phyloP scores from a whole-genome alignment of 768 basidiomycete species.

The Termitomyces sp. region DNA sequence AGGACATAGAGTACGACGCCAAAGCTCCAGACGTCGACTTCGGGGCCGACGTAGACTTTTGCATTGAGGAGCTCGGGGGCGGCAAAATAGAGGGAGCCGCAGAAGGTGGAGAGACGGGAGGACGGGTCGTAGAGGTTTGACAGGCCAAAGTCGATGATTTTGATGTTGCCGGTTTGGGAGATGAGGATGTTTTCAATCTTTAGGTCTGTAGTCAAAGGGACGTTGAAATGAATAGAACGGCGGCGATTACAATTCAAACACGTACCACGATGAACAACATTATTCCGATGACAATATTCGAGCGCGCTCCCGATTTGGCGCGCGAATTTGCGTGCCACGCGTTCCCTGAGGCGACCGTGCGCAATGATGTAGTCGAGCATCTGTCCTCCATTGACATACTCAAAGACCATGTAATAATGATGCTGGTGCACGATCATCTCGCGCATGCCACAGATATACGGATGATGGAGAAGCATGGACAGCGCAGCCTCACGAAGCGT shows the following conservation, averaged over 20 bases:
- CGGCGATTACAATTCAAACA: not conserved
- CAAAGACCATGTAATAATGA: conserved; percentile 99
- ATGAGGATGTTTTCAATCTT: conserved; percentile 99
- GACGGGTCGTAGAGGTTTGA: conserved; percentile 91
- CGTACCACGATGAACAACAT: conserved; percentile 89
- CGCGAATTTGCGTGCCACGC: conserved; percentile 96
- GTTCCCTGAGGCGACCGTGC: conserved; percentile 91
- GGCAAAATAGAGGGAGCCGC: conserved; percentile 97
- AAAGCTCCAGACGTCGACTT: conserved; percentile 99
- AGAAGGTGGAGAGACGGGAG: conserved; percentile 86
- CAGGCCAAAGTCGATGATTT: conserved; percentile 98
- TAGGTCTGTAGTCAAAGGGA: conserved; percentile 49
- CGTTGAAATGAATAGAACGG: not conserved
- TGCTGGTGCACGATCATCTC: conserved; percentile 97
- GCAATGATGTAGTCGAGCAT: conserved; percentile 99
- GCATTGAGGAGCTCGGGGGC: conserved; percentile 97
- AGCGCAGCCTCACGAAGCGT: conserved; percentile 95
- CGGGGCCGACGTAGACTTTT: conserved; percentile 93
- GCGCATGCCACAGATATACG: conserved; percentile 99
- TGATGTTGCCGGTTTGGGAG: conserved; percentile 97
- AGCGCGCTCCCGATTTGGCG: conserved; percentile 95
- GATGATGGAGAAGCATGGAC: conserved; percentile 94
- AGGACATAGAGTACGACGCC: conserved; percentile 97
- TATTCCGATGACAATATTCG: conserved; percentile 96
- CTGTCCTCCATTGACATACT: conserved; percentile 98